Percentiles rank a stretch among this genome's conserved stretches.
These are phyloP conservation scores for Sicyos edulis DNA, from an alignment of 306 rosid genomes.

Conservation along the genomic window DNA sequence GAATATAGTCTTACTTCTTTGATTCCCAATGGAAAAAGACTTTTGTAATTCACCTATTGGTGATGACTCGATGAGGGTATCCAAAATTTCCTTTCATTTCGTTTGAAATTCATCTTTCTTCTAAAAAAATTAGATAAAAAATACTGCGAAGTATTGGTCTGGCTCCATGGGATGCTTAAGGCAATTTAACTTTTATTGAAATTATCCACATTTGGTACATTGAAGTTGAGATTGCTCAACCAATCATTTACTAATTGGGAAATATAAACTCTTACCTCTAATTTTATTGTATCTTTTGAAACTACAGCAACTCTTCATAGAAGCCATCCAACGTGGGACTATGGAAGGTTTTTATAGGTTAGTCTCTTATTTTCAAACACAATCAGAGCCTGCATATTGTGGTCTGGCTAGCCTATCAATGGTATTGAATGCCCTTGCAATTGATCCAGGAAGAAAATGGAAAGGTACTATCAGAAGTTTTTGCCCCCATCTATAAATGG, in stretches of 20 bases:
- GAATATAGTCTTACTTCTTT: too few relatives aligned
- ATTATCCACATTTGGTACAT: neutral
- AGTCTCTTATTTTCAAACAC: conserved; percentile 79
- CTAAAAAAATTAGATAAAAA: neutral
- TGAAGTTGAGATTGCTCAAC: conserved; percentile 8
- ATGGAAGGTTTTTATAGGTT: conserved; percentile 84
- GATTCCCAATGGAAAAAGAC: too few relatives aligned
- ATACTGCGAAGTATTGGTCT: neutral
- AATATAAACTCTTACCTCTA: neutral
- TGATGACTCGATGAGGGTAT: too few relatives aligned
- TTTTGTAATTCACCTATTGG: too few relatives aligned
- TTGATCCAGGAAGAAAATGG: conserved; percentile 96
- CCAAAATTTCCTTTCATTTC: too few relatives aligned
- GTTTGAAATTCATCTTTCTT: too few relatives aligned
- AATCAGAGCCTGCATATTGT: conserved; percentile 87
- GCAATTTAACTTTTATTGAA: neutral
- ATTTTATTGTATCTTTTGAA: conserved; percentile 11
- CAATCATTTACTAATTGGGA: neutral
- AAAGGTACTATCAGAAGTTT: conserved; percentile 44
- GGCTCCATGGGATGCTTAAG: neutral
- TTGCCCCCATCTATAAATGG: neutral
- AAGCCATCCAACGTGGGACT: conserved; percentile 66
- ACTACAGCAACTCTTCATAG: conserved; percentile 63
- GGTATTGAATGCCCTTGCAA: conserved; percentile 91
- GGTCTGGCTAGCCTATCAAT: conserved; percentile 87